A percentile compares a stretch with the other conserved stretches of the same genome.
These are phyloP conservation scores for Penicillium griseofulvum DNA, from an alignment of 2,329 filamentous ascomycete species.

Conservation along the genomic window DNA sequence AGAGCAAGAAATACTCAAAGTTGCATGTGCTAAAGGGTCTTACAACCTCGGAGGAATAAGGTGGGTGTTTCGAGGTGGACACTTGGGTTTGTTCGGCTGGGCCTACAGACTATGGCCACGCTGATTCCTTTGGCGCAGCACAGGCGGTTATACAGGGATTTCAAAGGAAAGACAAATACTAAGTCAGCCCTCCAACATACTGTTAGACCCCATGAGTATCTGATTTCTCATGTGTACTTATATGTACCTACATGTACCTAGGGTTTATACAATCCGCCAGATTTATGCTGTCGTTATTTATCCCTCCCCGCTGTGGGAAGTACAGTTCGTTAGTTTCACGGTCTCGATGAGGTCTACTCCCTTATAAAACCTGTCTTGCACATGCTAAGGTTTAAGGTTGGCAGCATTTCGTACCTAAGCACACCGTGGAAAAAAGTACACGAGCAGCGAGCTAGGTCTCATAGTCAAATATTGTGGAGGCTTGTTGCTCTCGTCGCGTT, in stretches of 20 bases:
- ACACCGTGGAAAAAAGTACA: not conserved
- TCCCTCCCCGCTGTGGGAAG: not conserved
- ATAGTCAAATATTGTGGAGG: not conserved
- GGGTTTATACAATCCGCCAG: not conserved
- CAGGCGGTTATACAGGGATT: slow-evolving; percentile 61
- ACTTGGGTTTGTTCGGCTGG: slow-evolving; percentile 62
- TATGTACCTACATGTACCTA: not conserved
- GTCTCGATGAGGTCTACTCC: not conserved
- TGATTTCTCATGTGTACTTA: not conserved
- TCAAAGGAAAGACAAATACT: not conserved
- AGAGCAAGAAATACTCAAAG: slow-evolving; percentile 54
- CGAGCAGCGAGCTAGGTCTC: not conserved
- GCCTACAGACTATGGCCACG: slow-evolving; percentile 77
- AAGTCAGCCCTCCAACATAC: not conserved
- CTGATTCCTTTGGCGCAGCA: slow-evolving; percentile 86
- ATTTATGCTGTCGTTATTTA: not conserved
- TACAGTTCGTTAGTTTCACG: not conserved
- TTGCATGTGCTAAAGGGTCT: slow-evolving; percentile 64
- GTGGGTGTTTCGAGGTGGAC: slow-evolving; percentile 94
- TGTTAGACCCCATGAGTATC: not conserved
- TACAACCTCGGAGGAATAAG: slow-evolving; percentile 64
- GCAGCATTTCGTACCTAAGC: not conserved
- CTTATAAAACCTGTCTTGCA: not conserved
- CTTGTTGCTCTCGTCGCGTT: not conserved
- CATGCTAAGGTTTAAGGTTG: not conserved